These are phyloP conservation scores for Orbilia oligospora DNA, from an alignment of 2,329 filamentous ascomycete species.

Conservation along the genomic window DNA sequence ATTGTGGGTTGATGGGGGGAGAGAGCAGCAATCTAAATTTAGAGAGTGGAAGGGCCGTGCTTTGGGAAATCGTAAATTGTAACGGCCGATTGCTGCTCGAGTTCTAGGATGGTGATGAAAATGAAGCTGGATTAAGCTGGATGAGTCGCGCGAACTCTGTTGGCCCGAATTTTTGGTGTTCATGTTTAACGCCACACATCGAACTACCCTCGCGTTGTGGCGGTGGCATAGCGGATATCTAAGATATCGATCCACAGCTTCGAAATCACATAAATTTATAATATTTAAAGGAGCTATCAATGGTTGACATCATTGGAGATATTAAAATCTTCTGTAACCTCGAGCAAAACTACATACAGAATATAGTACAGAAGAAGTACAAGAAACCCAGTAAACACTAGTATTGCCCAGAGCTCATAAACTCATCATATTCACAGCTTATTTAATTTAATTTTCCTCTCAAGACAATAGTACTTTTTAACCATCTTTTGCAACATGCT, in stretches of 20 bases:
- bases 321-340: constrained; percentile 1
- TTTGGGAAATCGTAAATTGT: background rate
- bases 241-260: background rate
- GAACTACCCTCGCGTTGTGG: constrained; percentile 39
- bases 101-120: constrained; percentile 31
- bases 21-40: constrained; percentile 22
- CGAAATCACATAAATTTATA: too few species aligned
- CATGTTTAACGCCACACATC: constrained; percentile 46
- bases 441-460: background rate
- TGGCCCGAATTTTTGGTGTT: constrained; percentile 58
- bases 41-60: constrained; percentile 1
- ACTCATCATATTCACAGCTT: constrained; percentile 6
- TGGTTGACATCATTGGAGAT: background rate
- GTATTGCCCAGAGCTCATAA: constrained; percentile 2
- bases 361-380: constrained; percentile 21
- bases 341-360: constrained; percentile 6
- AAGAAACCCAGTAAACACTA: background rate
- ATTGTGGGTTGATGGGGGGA: constrained; percentile 70
- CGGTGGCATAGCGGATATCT: constrained; percentile 12
- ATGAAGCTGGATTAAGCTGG: constrained; percentile 26
- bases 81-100: constrained; percentile 24
- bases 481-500: background rate
- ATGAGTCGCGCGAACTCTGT: constrained; percentile 60
- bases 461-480: background rate
- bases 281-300: too few species aligned